Base-by-base conservation (phyloP, 768 basidiomycete genomes). In the Pisolithus microcarpus region DNA sequence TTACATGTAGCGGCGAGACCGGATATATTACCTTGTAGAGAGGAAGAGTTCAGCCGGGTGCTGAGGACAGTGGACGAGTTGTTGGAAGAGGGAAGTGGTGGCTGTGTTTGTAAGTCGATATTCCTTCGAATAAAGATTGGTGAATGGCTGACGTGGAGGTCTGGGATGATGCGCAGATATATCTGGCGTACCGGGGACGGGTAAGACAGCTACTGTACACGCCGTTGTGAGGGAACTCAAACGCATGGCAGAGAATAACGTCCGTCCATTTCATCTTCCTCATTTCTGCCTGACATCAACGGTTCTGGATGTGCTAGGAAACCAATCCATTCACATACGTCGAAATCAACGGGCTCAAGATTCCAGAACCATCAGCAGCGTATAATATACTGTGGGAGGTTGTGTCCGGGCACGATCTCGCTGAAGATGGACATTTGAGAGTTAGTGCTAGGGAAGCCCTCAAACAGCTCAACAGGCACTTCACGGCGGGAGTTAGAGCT, bases 121-220 rank as follows among this genome's bases (percentile, higher is more conserved):
- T 40, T 4, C 6, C 46, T 30, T 34, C 45, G 30, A 31, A 31
- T 10, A 7, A 31, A 39, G 37, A 36, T 0, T 13, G 36, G 13
- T 5, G 18, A 49, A 54, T 42, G 43, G 40, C 56, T 23, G 57
- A 46, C 49, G 13, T 3, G 23, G 13, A 9, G 21, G 15, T 43
- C 7, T n/a, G 26, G 48, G 13, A 9, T 7, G 5, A 15, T 7
- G 24, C 52, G 13, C 49, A 97, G 94, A 98, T 67, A 96, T 98
- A 44, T 93, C 94, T 7, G 95, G 96, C 8, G 92, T 97, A 7
- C 96, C 95, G n/a, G 95, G 96, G 7, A 98, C 95, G 2, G 95
- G 96, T 8, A 99, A 98, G 70, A 99, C 96, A 0, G 96, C 96
- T 0, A 98, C 96, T 0, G 93, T 98, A 0, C 94, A 97, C 59